These are phyloP conservation scores for Colletotrichum liaoningense DNA, from an alignment of 2,329 filamentous ascomycete genomes.

Conservation along the genomic window DNA sequence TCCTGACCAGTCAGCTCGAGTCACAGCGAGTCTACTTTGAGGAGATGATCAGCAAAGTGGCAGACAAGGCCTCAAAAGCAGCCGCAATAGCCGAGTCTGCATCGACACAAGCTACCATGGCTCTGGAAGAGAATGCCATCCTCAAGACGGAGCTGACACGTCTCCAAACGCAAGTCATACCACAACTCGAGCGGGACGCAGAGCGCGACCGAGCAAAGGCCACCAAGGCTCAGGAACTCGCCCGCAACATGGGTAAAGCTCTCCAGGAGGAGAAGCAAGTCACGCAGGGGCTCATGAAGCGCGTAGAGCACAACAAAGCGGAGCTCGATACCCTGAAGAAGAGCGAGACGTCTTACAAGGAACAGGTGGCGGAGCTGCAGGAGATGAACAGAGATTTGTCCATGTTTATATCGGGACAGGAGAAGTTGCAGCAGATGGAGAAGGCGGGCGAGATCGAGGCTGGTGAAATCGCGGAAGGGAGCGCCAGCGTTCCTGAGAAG, in stretches of 20 bases:
- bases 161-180: conserved; percentile 68
- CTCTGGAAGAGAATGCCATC: conserved; percentile 58
- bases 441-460: conserved; percentile 68
- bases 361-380: conserved; percentile 77
- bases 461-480: conserved; percentile 82
- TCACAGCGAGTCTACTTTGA: conserved; percentile 95
- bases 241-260: conserved; percentile 78
- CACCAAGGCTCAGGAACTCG: conserved; percentile 79
- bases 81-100: conserved; percentile 74
- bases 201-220: conserved; percentile 76
- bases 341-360: conserved; percentile 67
- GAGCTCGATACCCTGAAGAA: conserved; percentile 69
- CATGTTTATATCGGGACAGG: conserved; percentile 87
- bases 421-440: conserved; percentile 81
- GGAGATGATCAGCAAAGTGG: conserved; percentile 88
- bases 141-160: conserved; percentile 57
- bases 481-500: conserved; percentile 41
- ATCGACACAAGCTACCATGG: conserved; percentile 56
- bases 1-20: conserved; percentile 92
- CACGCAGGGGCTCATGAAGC: conserved; percentile 81
- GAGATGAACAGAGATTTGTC: conserved; percentile 89
- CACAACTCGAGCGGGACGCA: conserved; percentile 78
- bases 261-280: conserved; percentile 88
- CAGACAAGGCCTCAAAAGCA: conserved; percentile 87
- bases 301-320: conserved; percentile 80